Base-by-base conservation (phyloP, 257 asterid species). In the Voacanga thouarsii region DNA sequence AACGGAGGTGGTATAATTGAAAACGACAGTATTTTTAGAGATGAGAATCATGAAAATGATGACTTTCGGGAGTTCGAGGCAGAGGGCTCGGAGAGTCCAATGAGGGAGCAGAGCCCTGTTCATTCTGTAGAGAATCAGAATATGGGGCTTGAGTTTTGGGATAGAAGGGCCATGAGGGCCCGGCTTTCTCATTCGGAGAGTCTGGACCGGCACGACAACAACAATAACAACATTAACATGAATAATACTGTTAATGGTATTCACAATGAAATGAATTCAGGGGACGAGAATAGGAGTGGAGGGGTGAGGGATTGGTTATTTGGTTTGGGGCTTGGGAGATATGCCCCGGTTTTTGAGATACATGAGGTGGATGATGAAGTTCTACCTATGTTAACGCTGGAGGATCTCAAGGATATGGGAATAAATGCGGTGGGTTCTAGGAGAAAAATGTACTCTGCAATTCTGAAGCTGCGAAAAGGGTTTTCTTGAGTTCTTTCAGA, bases 391-490 rank as follows among this genome's bases (percentile, higher is more conserved):
- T 74, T 94, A 75, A 92, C 98, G 1, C 74, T 94, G 84, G 98
- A 94, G 85, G 98, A 92, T 89, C 96, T 94, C 26, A 94, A 92
- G 84, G 98, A 92, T 81, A 94, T 94, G 98, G 97, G 97, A 53
- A 87, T 94, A 56, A 94, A 83, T 79, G 97, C 97, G 1, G 97
- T 94, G 56, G 97, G 98, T 44, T 92, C 97, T 23, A 79, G 97
- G 80, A 84, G 97, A 87, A 94, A 94, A 82, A 90, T 94, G 94
- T 89, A 86, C 77, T 74, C 89, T 16, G 88, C 96, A 19, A 87
- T 94, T 74, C 87, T 89, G 73, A 91, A 91, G 85, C 90, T 90
- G 69, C 87, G 85, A 33, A 90, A 89, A 83, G 88, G 93, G n/a
- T 88, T 93, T 77, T 89, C 92, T 78, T 91, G 90, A 90, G 84